Evolutionary conservation across 495 filamentous ascomycete genomes (phyloP), one percentile per base, ranked within the genome.

Genomic region (Neurospora sp.): DNA sequence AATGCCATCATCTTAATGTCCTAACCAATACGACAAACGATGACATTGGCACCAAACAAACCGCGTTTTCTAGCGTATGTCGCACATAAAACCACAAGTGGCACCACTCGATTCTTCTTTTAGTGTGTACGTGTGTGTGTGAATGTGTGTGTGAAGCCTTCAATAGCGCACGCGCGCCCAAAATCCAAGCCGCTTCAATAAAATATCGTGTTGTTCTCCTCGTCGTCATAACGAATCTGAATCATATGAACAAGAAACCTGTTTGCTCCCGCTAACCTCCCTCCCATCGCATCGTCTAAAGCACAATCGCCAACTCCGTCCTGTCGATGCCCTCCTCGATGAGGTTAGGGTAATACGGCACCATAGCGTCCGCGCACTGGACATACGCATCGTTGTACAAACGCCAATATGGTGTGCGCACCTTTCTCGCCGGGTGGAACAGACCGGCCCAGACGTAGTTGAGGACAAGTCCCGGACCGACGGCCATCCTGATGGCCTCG

Each of bases 351-450:
- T 97, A 99, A 78, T 97, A 98, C 9, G 96, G 96, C 37, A 99
- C 90, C 88, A 99, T 95, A 14, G 92, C 89, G 82, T 99, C 96
- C 22, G 95, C 95, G 40, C 85, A 88, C 76, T 96, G 93, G 70
- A 98, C 96, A 80, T 98, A 98, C n/a, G 93, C 92, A 81, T 97
- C 93, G 77, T 99, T 99, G 82, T 99, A 98, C 41, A 98, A 82
- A 45, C 95, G 85, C 94, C 94, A 98, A 81, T 97, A 98, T 37
- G 96, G 95, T 71, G 86, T 88, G 70, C 96, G 86, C 40, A 99
- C 96, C 82, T 98, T 98, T 65, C 96, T 88, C 7, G 96, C 96
- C 0, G 96, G 94, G 78, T 98, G 96, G 87, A 98, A 99, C 68
- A 99, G 84, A 17, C 96, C 96, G 4, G 96, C 94, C 94, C 93